These are phyloP conservation scores for Candida ipomoeae DNA, from an alignment of 805 yeast genomes.

Conservation along the genomic window DNA sequence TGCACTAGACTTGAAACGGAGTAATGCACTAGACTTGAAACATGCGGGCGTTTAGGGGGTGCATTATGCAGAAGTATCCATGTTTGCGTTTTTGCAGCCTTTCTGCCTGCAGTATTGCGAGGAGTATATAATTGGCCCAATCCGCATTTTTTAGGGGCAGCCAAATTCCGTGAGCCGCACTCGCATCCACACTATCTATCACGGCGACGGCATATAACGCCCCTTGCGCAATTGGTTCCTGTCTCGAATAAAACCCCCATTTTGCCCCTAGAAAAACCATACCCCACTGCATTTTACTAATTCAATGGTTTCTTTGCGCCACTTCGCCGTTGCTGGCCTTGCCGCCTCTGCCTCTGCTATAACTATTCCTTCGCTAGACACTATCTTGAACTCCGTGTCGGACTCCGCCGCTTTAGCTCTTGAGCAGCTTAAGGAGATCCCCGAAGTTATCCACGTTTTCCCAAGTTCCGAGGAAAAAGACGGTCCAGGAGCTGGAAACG, in stretches of 20 bases:
- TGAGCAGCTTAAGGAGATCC: slow-evolving; percentile 1
- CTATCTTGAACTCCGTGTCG: slow-evolving; percentile 10
- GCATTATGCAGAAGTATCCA: not conserved
- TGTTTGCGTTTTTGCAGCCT: slow-evolving; percentile 3
- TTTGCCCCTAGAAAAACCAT: not conserved
- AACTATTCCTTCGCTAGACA: slow-evolving; percentile 11
- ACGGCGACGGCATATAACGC: slow-evolving; percentile 1
- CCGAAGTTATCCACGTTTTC: slow-evolving; percentile 10
- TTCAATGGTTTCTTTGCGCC: slow-evolving; percentile 16
- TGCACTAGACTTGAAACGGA: not conserved
- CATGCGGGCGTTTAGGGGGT: not conserved
- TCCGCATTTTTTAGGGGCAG: not conserved
- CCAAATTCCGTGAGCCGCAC: slow-evolving; percentile 1
- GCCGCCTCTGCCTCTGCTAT: slow-evolving; percentile 15
- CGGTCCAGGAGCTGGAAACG: slow-evolving; percentile 20
- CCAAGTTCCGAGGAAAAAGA: slow-evolving; percentile 36
- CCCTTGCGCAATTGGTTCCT: slow-evolving; percentile 1
- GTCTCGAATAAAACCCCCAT: not conserved
- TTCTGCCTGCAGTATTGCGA: not conserved
- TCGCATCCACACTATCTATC: not conserved
- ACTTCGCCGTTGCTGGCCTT: slow-evolving; percentile 11
- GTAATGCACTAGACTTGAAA: not conserved
- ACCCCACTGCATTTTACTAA: not conserved
- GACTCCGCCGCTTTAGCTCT: slow-evolving; percentile 6
- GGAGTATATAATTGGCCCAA: not conserved